A percentile compares a stretch with the other conserved stretches of the same genome.
Conservation (phyloP, 331 rosid species). For the Malus hybrid region DNA sequence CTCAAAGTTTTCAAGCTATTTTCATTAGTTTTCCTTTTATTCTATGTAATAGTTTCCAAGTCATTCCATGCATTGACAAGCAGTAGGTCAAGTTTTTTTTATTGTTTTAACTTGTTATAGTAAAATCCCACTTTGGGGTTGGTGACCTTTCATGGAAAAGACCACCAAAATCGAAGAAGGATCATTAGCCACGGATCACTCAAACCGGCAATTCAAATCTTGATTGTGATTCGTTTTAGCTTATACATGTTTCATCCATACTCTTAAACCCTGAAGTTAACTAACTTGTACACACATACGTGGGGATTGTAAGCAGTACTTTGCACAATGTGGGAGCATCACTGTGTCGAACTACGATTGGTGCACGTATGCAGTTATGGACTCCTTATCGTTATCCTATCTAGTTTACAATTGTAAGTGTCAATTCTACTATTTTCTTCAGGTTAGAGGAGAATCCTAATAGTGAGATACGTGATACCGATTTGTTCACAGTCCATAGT, state of each 20-base stretch:
- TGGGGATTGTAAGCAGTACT: neutral
- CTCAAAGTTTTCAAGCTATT: too few species aligned
- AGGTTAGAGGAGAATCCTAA: constrained; percentile 23
- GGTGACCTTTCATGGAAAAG: constrained; percentile 25
- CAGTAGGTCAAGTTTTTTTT: neutral
- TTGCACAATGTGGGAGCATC: neutral
- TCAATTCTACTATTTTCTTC: constrained; percentile 7
- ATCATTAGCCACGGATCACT: constrained; percentile 2
- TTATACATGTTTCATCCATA: neutral
- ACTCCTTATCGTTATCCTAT: neutral
- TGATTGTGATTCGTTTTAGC: neutral
- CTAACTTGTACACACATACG: neutral
- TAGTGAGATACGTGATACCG: constrained; percentile 17
- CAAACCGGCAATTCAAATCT: constrained; percentile 13
- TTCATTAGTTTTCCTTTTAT: too few species aligned
- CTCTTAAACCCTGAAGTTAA: neutral
- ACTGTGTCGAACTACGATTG: constrained; percentile 23
- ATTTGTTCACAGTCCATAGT: constrained; percentile 32
- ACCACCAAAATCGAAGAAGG: neutral
- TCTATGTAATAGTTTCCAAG: neutral
- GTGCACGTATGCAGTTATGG: constrained; percentile 12
- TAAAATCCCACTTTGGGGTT: constrained; percentile 31
- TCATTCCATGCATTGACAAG: constrained; percentile 6
- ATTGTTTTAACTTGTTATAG: constrained; percentile 1
- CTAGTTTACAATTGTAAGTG: neutral